Evolutionary conservation across 805 yeast species (phyloP), one percentile per base, ranked within the genome.

Genomic region (Candida chilensis): DNA sequence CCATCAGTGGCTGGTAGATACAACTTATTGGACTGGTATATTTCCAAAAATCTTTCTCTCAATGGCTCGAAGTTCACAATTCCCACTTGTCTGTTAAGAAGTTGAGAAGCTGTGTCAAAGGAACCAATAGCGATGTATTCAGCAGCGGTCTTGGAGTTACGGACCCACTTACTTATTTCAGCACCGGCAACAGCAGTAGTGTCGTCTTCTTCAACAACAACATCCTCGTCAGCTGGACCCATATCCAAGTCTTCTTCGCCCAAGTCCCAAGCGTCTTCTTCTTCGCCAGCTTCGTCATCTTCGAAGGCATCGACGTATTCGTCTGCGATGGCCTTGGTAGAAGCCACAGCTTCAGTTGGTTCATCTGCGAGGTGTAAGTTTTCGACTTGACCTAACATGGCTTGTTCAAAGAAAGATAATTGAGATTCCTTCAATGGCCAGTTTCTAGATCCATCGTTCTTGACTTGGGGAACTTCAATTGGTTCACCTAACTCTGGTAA

Each of bases 41-140:
- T 80, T 45, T 86, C 90, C 52, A 83, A 42, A 63, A 92, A 92
- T 37, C 95, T 71, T 17, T 66, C 50, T 58, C 90, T 77, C 44
- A 92, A 69, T 10, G 97, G 97, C 47, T 78, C 94, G 51, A 94
- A 90, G 42, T 84, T 68, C 17, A 74, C 78, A 30, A 85, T 73
- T 44, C 96, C 98, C 27, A 79, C 66, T 57, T 94, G 98, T 47
- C 90, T 81, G 62, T 80, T 77, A 45, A 92, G 70, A 49, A 94
- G 72, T 46, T 87, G 94, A 24, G 96, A 92, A 22, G 97, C 99
- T 32, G 90, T 82, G 41, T 87, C 96, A 51, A 90, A 90, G 4
- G 94, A 83, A 44, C 99, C 99, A 3, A 96, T 87, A 2, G 98
- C 96, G 46, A 81, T 87, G 44, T 86, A 84, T 17, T 85, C 86